Conservation (phyloP, 495 filamentous ascomycete genomes). For the Podospora tetraspora region DNA sequence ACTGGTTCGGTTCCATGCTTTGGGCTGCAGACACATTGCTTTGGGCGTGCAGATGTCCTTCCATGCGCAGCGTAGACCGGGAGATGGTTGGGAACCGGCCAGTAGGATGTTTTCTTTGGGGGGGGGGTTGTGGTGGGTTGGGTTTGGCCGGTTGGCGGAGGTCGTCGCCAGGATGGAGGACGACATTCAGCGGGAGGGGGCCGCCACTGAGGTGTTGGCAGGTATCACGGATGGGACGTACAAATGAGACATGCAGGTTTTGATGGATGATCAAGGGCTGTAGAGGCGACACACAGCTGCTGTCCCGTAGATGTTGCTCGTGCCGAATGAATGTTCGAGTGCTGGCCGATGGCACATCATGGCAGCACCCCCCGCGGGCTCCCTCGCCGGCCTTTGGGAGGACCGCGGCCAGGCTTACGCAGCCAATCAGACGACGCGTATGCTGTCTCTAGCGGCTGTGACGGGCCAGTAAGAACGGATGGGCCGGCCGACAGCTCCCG, state of each 20-base stretch:
- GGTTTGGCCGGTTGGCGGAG: neutral
- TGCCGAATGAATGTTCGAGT: neutral
- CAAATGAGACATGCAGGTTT: neutral
- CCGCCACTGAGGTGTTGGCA: neutral
- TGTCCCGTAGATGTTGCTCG: neutral
- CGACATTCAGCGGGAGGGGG: neutral
- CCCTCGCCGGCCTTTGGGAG: neutral
- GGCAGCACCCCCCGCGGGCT: neutral
- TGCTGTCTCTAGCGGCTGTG: conserved; percentile 5
- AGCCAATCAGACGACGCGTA: conserved; percentile 6
- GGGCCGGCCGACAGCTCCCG: conserved; percentile 11
- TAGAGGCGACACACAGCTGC: neutral
- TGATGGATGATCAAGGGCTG: neutral
- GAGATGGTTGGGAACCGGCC: neutral
- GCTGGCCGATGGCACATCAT: neutral
- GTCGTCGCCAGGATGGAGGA: neutral
- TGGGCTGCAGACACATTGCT: neutral
- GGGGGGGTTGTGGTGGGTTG: neutral
- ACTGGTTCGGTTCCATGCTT: neutral
- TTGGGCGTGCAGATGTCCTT: neutral
- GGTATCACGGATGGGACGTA: neutral
- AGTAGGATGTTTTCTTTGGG: neutral
- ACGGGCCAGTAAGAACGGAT: conserved; percentile 13
- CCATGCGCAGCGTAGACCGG: neutral
- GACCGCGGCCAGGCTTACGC: neutral